phyloP scores from a whole-genome alignment of 2,329 filamentous ascomycete genomes.

The Fusarium clavum region DNA sequence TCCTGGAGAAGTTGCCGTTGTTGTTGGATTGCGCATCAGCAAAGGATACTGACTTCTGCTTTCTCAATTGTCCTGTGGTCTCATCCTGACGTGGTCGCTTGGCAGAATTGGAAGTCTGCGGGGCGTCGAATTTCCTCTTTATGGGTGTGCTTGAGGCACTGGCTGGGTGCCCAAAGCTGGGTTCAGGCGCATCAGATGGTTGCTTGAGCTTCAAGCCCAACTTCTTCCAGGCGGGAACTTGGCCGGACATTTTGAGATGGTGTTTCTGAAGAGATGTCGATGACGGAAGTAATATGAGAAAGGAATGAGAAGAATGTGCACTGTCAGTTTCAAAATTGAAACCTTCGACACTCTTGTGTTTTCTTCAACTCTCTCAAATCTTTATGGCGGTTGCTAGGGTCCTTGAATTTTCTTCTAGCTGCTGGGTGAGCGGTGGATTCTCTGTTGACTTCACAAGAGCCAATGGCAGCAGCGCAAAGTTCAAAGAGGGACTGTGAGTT shows the following conservation, averaged over 20 bases:
- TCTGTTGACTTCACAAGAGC: constrained; percentile 19
- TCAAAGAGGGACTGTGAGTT: constrained; percentile 28
- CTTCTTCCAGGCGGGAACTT: constrained; percentile 70
- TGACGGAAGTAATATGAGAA: background rate
- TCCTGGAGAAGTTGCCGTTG: constrained; percentile 44
- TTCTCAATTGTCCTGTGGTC: constrained; percentile 49
- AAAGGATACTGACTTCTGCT: constrained; percentile 64
- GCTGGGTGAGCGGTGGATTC: constrained; percentile 30
- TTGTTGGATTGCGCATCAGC: constrained; percentile 54
- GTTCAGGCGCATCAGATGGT: constrained; percentile 49
- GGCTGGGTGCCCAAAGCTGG: constrained; percentile 54
- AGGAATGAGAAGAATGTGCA: background rate
- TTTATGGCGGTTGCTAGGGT: constrained; percentile 39
- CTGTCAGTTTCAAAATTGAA: background rate
- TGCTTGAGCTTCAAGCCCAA: constrained; percentile 72
- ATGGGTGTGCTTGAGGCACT: constrained; percentile 49
- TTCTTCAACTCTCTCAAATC: constrained; percentile 30
- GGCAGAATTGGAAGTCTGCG: constrained; percentile 48
- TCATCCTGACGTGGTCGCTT: constrained; percentile 53
- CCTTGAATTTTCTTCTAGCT: constrained; percentile 39
- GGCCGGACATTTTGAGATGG: constrained; percentile 57
- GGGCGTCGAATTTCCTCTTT: constrained; percentile 57
- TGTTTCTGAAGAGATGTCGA: constrained; percentile 1
- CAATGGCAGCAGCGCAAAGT: constrained; percentile 21
- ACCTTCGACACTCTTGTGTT: constrained; percentile 11